Conservation (phyloP, 1,139 yeast genomes). For the Saccharomyces hybrid region DNA sequence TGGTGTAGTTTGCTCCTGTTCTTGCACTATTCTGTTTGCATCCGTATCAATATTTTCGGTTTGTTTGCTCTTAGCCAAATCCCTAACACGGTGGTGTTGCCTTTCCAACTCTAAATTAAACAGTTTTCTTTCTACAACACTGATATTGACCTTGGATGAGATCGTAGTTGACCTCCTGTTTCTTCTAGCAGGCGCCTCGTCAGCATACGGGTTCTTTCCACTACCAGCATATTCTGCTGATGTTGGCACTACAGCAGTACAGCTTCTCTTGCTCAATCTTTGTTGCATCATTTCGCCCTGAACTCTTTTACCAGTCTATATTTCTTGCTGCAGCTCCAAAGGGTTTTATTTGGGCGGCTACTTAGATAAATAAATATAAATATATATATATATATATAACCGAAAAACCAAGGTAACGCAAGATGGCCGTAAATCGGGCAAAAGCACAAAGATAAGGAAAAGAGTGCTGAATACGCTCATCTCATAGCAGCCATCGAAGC, state of each 20-base stretch:
- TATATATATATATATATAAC: background rate
- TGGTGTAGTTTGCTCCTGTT: background rate
- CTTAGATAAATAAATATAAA: background rate
- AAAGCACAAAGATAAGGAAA: background rate
- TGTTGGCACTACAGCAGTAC: background rate
- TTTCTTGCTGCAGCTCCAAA: background rate
- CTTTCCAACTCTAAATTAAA: background rate
- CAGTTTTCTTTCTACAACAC: background rate
- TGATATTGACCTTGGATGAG: background rate
- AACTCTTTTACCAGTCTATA: background rate
- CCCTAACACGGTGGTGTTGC: background rate
- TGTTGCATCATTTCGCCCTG: background rate
- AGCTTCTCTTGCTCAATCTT: background rate
- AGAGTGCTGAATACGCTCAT: background rate
- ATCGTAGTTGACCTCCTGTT: background rate
- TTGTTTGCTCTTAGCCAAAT: background rate
- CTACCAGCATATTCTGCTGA: background rate
- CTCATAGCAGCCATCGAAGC: background rate
- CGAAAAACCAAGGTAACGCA: background rate
- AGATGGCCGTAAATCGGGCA: background rate
- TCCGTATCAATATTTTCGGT: background rate
- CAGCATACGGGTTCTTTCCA: background rate
- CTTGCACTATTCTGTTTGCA: background rate
- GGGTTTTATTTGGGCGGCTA: background rate
- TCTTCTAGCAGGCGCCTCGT: background rate